Conservation (phyloP, 768 basidiomycete genomes). For the Trametes cingulata region DNA sequence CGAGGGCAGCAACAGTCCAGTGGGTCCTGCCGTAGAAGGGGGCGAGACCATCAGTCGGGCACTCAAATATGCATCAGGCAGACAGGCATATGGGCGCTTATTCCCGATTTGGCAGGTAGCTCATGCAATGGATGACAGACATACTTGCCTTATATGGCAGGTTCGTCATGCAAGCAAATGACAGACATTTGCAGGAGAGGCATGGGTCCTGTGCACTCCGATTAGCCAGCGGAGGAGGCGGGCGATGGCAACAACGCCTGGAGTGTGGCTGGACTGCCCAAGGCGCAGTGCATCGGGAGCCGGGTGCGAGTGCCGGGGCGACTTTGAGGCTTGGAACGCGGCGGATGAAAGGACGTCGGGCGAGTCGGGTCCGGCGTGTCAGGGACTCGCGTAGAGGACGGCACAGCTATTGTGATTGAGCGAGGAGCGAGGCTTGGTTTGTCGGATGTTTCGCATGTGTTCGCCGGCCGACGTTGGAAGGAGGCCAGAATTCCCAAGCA, state of each 20-base stretch:
- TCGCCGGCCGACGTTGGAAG: not conserved
- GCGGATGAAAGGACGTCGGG: not conserved
- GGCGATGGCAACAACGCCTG: not conserved
- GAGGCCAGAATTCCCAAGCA: not conserved
- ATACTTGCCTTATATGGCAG: too few species aligned
- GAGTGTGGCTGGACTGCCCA: constrained; percentile 1
- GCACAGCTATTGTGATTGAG: not conserved
- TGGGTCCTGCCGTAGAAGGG: too few species aligned
- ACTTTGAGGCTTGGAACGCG: not conserved
- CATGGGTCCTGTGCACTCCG: too few species aligned
- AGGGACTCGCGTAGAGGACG: not conserved
- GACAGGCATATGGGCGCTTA: too few species aligned
- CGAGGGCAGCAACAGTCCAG: too few species aligned
- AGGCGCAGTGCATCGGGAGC: not conserved
- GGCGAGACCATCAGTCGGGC: too few species aligned
- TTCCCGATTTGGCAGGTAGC: too few species aligned
- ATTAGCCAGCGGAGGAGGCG: not conserved
- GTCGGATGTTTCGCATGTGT: not conserved
- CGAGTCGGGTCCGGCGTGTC: not conserved
- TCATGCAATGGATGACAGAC: too few species aligned
- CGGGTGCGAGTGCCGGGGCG: not conserved
- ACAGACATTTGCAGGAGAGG: too few species aligned
- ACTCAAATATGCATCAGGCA: too few species aligned
- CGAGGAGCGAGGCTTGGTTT: not conserved
- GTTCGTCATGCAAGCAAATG: too few species aligned